Evolutionary conservation across 2,329 filamentous ascomycete genomes (phyloP).

Genomic region (Aspergillus unguis): DNA sequence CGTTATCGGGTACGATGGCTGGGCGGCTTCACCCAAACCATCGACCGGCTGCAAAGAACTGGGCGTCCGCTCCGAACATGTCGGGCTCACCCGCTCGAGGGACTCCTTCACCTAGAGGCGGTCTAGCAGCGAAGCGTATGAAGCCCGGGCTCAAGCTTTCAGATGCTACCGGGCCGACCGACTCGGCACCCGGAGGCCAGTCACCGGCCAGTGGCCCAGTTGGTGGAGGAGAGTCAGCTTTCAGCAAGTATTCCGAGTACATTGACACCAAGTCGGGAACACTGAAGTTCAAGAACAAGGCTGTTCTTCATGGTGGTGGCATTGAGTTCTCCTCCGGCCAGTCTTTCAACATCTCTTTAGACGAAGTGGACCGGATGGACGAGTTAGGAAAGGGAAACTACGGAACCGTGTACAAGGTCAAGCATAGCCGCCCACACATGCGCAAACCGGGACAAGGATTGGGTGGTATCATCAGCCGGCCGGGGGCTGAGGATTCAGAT

Average conservation of each 20-base stretch:
- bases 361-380: conserved; percentile 89
- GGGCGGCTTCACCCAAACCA: conserved; percentile 26
- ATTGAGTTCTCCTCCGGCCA: conserved; percentile 90
- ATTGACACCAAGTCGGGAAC: conserved; percentile 90
- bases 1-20: conserved; percentile 30
- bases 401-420: conserved; percentile 94
- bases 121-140: conserved; percentile 47
- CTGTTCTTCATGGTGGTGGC: conserved; percentile 80
- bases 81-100: conserved; percentile 29
- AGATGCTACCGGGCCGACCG: conserved; percentile 48
- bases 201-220: conserved; percentile 25
- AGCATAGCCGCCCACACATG: conserved; percentile 70
- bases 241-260: conserved; percentile 72
- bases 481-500: conserved; percentile 19
- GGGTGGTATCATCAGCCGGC: conserved; percentile 55
- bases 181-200: conserved; percentile 41
- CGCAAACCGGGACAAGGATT: conserved; percentile 59
- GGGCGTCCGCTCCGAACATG: conserved; percentile 28
- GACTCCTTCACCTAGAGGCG: conserved; percentile 40
- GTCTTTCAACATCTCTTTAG: conserved; percentile 88
- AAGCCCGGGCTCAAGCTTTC: conserved; percentile 49
- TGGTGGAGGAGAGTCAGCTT: conserved; percentile 48
- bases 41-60: conserved; percentile 34
- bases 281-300: conserved; percentile 88
- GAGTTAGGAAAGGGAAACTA: conserved; percentile 98